phyloP scores from a whole-genome alignment of 371 early-diverging fungal genomes.

The Amoeboaphelidium protococcarum region DNA sequence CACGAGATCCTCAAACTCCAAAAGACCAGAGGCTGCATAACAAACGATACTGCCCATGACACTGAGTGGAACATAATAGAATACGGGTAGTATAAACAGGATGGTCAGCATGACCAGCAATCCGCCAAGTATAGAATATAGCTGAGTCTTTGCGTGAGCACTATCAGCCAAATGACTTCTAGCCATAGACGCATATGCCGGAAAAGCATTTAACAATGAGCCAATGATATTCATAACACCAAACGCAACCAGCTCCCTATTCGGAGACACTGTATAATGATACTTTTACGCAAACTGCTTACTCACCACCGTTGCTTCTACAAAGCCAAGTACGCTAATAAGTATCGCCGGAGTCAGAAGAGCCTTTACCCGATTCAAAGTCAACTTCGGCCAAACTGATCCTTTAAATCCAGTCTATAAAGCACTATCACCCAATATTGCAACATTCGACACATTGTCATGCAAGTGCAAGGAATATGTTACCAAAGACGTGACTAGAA shows the following conservation, averaged over 20 bases:
- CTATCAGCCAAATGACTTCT: conserved; percentile 67
- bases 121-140: conserved; percentile 53
- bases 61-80: conserved; percentile 60
- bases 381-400: background rate
- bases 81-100: conserved; percentile 41
- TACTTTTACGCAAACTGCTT: conserved; percentile 63
- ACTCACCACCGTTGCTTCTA: conserved; percentile 71
- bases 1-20: conserved; percentile 46
- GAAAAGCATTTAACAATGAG: conserved; percentile 51
- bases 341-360: background rate
- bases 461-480: conserved; percentile 36
- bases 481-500: conserved; percentile 31
- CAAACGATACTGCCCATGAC: conserved; percentile 60
- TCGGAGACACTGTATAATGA: conserved; percentile 63
- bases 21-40: conserved; percentile 49
- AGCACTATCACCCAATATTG: conserved; percentile 41
- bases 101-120: conserved; percentile 42
- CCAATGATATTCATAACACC: conserved; percentile 56
- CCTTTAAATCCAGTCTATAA: background rate
- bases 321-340: conserved; percentile 32
- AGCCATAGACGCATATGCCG: conserved; percentile 67
- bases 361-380: background rate
- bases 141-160: conserved; percentile 64
- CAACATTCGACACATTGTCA: background rate
- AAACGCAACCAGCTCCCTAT: conserved; percentile 78